Base-by-base conservation (phyloP, 2,329 filamentous ascomycete species). In the Tolypocladium inflatum region DNA sequence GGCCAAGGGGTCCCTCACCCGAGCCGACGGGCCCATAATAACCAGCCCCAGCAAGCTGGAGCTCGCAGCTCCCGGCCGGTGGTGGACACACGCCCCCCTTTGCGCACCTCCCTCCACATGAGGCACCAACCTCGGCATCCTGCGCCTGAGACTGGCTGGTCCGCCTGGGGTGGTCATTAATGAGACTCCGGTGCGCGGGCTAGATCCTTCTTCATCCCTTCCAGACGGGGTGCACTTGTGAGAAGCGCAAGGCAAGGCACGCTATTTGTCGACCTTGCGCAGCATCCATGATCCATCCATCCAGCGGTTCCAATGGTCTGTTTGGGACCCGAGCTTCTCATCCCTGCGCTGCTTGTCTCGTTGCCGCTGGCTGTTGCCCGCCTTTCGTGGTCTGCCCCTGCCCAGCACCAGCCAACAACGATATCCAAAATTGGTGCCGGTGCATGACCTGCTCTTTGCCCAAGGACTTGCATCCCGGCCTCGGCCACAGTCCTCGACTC, bases 151-250 rank as follows among this genome's bases (percentile, higher is more conserved):
- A 54, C 59, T 59, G 52, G 58, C 58, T 62, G 61, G 56, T 37
- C 41, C 35, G 51, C 45, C 15, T 13, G 6, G n/a, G 35, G 37
- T 7, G 37, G 26, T 37, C 54, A 57, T 58, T 69, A 66, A 54
- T 45, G 48, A 35, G 54, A 67, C 67, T 55, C 67, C 67, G 57
- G 43, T 55, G 64, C 65, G 64, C 67, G 60, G 42, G 41, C 57
- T 54, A 45, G 64, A 65, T 60, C 58, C 62, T 70, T 68, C 67
- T 67, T 63, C 64, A 65, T 68, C 69, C 63, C 66, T 68, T 70
- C 68, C 59, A 68, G 64, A 45, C 54, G 48, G 48, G 51, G 56
- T 39, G 48, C 45, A 26, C 37, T 58, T 4, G 45, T 54, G 42
- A 21, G 2, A 13, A 45, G 42, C 42, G 39, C 39, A 15, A 45